Conservation (phyloP, 2,329 filamentous ascomycete genomes). For the Fonsecaea pugnacius region DNA sequence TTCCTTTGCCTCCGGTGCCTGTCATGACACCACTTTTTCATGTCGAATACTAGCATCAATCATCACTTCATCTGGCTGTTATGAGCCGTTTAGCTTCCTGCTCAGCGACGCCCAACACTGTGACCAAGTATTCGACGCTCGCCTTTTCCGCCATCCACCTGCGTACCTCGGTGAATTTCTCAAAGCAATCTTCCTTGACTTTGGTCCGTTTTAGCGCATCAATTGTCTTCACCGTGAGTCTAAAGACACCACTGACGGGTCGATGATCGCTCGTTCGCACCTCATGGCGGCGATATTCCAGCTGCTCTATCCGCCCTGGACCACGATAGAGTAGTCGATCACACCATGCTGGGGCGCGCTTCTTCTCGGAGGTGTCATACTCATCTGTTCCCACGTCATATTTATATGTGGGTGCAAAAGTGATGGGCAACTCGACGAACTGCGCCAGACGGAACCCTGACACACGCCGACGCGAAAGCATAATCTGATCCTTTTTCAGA, state of each 20-base stretch:
- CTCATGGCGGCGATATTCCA: slow-evolving; percentile 87
- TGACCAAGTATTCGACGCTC: slow-evolving; percentile 34
- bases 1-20: not conserved
- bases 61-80: slow-evolving; percentile 18
- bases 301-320: slow-evolving; percentile 77
- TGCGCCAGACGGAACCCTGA: slow-evolving; percentile 85
- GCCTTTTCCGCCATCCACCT: slow-evolving; percentile 32
- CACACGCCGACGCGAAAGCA: slow-evolving; percentile 86
- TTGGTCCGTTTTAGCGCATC: slow-evolving; percentile 66
- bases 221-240: slow-evolving; percentile 81
- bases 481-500: slow-evolving; percentile 88
- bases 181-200: slow-evolving; percentile 74
- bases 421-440: slow-evolving; percentile 88
- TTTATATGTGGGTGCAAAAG: slow-evolving; percentile 95
- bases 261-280: slow-evolving; percentile 89
- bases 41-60: not conserved
- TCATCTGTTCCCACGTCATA: slow-evolving; percentile 95
- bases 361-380: slow-evolving; percentile 95
- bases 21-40: not conserved
- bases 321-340: slow-evolving; percentile 89
- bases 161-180: slow-evolving; percentile 70
- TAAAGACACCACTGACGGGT: slow-evolving; percentile 85
- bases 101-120: slow-evolving; percentile 24
- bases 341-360: slow-evolving; percentile 92
- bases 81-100: slow-evolving; percentile 27